Evolutionary conservation across 441 rosid genomes (phyloP), one percentile per base, ranked within the genome.

Genomic region (Mallotus japonicus): DNA sequence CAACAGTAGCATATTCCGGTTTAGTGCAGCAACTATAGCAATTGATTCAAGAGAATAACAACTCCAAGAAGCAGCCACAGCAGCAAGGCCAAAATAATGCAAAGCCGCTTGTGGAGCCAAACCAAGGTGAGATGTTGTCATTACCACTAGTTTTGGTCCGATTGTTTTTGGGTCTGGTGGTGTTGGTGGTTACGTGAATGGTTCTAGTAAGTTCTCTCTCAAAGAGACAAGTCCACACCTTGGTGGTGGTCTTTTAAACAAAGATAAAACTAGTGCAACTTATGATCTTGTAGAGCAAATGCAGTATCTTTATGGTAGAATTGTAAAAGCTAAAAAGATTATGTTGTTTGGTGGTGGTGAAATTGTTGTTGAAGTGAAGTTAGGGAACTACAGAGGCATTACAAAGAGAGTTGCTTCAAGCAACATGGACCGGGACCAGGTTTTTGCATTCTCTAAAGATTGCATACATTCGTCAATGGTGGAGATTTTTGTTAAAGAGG

Each of bases 271-370:
- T 22, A 79, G 84, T 55, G 78, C 83, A 47, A 84, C 71, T 79
- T 81, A 83, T 60, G 83, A 89, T 55, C 89, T 89, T 6, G 89
- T 87, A 16, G 91, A 89, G 59, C 83, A 81, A 56, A 84, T 85
- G 88, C 62, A 85, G 28, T 87, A 84, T 66, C 86, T 89, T 67
- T 89, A 79, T 73, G 76, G 81, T 8, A 69, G 83, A 55, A 74
- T 89, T 49, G 78, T 83, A 5, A 83, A 70, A 67, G 89, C 85
- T 49, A 80, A 82, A 65, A 84, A 70, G 50, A 71, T 85, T 20
- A 71, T 80, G 37, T 59, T 72, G 60, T 67, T 71, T 54, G 79
- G 60, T 8, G 70, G 72, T 20, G 72, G 69, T 16, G 83, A 81
- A 11, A 73, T 83, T 10, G 79, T 77, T 13, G 81, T 73, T 9